These are phyloP conservation scores for Tubosaeta sp. DNA, from an alignment of 768 basidiomycete species.

Conservation along the genomic window DNA sequence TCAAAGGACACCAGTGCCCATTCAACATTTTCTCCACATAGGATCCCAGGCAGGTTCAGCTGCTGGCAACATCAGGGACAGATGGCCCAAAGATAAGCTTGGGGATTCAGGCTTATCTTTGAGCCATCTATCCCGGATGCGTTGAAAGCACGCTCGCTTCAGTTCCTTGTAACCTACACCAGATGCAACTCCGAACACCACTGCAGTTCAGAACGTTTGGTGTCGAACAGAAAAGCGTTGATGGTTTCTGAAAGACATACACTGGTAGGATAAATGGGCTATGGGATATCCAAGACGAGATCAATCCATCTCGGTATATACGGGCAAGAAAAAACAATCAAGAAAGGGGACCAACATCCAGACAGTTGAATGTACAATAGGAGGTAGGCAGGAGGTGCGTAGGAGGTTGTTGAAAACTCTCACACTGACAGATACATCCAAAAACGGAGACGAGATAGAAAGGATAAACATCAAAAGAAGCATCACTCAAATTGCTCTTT, in stretches of 20 bases:
- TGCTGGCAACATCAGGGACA: too few species aligned
- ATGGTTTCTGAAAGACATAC: slow-evolving; percentile 5
- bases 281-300: neutral
- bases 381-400: neutral
- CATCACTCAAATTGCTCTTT: slow-evolving; percentile 22
- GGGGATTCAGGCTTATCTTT: too few species aligned
- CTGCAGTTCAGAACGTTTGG: too few species aligned
- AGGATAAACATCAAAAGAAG: neutral
- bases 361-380: slow-evolving; percentile 16
- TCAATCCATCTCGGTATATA: neutral
- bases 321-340: neutral
- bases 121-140: too few species aligned
- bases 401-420: slow-evolving; percentile 22
- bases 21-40: too few species aligned
- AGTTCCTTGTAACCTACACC: too few species aligned
- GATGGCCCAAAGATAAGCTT: too few species aligned
- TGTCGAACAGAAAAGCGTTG: neutral
- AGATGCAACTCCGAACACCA: too few species aligned
- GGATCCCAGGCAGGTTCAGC: too few species aligned
- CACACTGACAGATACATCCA: neutral
- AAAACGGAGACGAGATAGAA: neutral
- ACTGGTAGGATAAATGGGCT: neutral
- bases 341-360: neutral
- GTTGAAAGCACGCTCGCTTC: too few species aligned
- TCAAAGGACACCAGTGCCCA: too few species aligned